Evolutionary conservation across 139 green algal genomes (phyloP), one percentile per base, ranked within the genome.

Genomic region (Zygnema circumcarinatum): DNA sequence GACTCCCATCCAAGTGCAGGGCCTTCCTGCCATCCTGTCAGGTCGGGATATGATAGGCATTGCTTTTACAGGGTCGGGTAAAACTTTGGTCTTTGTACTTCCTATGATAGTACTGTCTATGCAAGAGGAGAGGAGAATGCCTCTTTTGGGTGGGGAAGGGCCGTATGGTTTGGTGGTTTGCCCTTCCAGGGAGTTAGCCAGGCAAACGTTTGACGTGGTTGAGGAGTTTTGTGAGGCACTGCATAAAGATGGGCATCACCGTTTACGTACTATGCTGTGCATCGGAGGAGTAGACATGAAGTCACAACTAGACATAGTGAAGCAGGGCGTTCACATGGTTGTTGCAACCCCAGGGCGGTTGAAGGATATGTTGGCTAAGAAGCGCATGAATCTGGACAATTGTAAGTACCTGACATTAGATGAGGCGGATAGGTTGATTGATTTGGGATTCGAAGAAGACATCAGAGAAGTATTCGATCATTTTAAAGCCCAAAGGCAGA

Each of bases 41-140:
- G 97, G 97, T 0, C 86, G 97, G 0, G 97, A 99, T 94, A 98
- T 99, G 93, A 99, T 99, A 73, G 97, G 97, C 67, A 98, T 99
- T 81, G 96, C 96, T 0, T 98, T 96, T 93, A 99, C 97, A 1
- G 97, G 97, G 0, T 95, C 90, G 33, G 96, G 97, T 76, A 99
- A 99, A 91, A 98, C 97, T 31, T 92, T 99, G 3, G 95, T 96
- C 32, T 99, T 99, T 83, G 74, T 92, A 16, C 88, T 99, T 74
- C 97, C 97, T 22, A 93, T 98, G 93, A 87, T 99, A 56, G 95
- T 98, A 91, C 93, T 95, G 11, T 62, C 87, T 0, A 68, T 92
- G 22, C 88, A 91, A 40, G 90, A 92, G 76, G 82, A 93, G 82
- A 21, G 21, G 81, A 82, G 84, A 7, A 93, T 98, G 92, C 95